These are phyloP conservation scores for Crucihimalaya himalaica DNA, from an alignment of 345 rosid genomes.

Conservation along the genomic window DNA sequence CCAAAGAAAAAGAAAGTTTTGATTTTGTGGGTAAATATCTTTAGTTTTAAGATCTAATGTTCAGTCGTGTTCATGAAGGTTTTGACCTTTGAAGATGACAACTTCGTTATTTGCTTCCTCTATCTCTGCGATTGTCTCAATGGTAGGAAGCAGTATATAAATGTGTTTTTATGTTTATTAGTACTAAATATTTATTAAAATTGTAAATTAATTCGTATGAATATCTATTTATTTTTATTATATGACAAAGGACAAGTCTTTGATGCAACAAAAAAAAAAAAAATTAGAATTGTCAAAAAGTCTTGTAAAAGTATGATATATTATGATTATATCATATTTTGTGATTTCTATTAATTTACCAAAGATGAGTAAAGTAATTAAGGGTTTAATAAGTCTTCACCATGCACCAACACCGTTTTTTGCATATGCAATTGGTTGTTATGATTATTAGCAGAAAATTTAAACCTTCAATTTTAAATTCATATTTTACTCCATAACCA, in stretches of 20 bases:
- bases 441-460: too few species aligned
- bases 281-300: neutral
- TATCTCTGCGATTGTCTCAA: slow-evolving; percentile 12
- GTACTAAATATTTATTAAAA: neutral
- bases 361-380: too few species aligned
- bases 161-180: neutral
- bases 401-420: too few species aligned
- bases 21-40: slow-evolving; percentile 26
- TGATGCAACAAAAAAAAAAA: neutral
- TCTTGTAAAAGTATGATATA: neutral
- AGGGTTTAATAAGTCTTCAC: too few species aligned
- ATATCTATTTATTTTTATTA: too few species aligned
- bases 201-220: neutral
- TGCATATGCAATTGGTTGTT: too few species aligned
- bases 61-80: slow-evolving; percentile 15
- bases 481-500: too few species aligned
- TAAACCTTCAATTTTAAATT: too few species aligned
- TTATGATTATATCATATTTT: neutral
- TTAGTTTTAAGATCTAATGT: neutral
- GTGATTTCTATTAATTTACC: neutral
- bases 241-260: neutral
- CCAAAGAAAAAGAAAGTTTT: neutral
- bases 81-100: slow-evolving; percentile 1
- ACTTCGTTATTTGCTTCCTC: slow-evolving; percentile 20
- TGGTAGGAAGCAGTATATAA: slow-evolving; percentile 7